These are phyloP conservation scores for Falciphora oryzae DNA, from an alignment of 2,329 filamentous ascomycete genomes.

Conservation along the genomic window DNA sequence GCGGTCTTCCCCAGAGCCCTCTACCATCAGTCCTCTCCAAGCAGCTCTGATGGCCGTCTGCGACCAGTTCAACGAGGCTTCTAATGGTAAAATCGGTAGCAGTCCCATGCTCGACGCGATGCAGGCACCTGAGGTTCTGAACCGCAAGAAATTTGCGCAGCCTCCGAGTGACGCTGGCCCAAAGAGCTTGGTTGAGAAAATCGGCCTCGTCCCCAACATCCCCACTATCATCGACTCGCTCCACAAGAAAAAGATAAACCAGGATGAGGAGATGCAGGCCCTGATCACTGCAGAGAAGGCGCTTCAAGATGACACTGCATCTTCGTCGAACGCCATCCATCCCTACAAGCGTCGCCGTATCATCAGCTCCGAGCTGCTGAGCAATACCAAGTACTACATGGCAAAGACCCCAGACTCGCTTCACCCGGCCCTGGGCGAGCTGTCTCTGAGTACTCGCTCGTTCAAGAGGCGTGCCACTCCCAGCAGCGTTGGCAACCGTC, in stretches of 20 bases:
- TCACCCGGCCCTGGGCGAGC: neutral
- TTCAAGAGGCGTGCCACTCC: neutral
- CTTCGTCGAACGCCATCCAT: neutral
- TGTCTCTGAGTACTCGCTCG: conserved; percentile 2
- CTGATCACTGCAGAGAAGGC: neutral
- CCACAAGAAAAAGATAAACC: neutral
- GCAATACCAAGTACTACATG: conserved; percentile 18
- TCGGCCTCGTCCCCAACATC: neutral
- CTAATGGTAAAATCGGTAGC: neutral
- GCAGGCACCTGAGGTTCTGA: neutral
- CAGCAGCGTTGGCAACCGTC: neutral
- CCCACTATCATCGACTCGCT: neutral
- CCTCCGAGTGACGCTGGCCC: neutral
- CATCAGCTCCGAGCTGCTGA: conserved; percentile 6
- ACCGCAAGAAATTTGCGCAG: neutral
- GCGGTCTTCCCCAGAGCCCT: neutral
- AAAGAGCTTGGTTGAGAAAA: neutral
- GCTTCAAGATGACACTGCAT: neutral
- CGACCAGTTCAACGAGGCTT: neutral
- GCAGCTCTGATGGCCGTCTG: neutral
- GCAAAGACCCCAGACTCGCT: neutral
- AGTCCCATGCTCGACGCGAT: neutral
- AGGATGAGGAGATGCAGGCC: neutral
- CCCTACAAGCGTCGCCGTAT: conserved; percentile 7
- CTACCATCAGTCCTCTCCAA: neutral